Conservation (phyloP, 1,139 yeast genomes). For the Lodderomyces pseudojiufengensis region DNA sequence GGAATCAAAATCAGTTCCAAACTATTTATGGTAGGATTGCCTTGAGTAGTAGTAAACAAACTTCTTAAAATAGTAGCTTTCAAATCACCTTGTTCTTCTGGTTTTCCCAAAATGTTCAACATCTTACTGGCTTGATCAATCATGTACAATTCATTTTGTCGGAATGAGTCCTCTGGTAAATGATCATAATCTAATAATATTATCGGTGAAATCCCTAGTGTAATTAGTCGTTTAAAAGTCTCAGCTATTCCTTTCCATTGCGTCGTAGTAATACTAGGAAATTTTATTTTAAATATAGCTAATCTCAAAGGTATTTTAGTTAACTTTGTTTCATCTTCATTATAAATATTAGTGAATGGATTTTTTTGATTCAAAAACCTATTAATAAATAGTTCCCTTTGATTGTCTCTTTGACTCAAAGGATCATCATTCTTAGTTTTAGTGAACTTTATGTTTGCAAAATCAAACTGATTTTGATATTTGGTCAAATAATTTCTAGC, state of each 20-base stretch:
- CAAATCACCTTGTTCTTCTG: conserved; percentile 24
- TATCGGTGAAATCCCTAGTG: conserved; percentile 45
- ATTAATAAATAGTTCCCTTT: conserved; percentile 38
- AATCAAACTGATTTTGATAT: conserved; percentile 46
- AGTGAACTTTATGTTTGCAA: conserved; percentile 16
- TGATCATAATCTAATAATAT: conserved; percentile 36
- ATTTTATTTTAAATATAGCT: conserved; percentile 49
- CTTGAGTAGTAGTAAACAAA: conserved; percentile 20
- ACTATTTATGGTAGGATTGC: conserved; percentile 18
- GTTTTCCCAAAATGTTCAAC: conserved; percentile 23
- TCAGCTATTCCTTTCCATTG: conserved; percentile 44
- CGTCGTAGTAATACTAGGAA: conserved; percentile 27
- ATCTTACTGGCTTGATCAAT: conserved; percentile 33
- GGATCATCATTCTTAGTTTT: conserved; percentile 12
- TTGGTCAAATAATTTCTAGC: conserved; percentile 62
- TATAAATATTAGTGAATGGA: conserved; percentile 34
- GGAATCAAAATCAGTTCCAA: conserved; percentile 39
- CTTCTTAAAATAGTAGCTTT: conserved; percentile 28
- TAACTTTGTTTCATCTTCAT: conserved; percentile 26
- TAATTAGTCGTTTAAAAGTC: conserved; percentile 46
- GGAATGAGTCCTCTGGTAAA: conserved; percentile 25
- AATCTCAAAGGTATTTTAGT: conserved; percentile 44
- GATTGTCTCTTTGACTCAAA: conserved; percentile 23
- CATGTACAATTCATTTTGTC: conserved; percentile 30
- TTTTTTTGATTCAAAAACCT: conserved; percentile 36